Percentiles rank a stretch among this genome's conserved stretches.
Evolutionary conservation across 306 rosid species (phyloP).

Genomic region (Malus sieversii): DNA sequence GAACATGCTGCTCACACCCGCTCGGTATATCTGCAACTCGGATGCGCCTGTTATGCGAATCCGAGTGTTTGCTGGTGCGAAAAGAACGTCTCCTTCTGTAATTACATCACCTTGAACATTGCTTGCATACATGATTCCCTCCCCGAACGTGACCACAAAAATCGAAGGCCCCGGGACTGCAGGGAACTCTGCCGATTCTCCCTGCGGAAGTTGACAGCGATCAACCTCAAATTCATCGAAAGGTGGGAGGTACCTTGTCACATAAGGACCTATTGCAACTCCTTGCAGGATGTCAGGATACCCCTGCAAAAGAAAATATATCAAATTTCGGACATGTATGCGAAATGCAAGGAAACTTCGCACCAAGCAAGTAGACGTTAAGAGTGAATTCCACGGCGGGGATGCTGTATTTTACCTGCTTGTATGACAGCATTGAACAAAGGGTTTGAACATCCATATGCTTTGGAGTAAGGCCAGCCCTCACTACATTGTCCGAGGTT

Average conservation of each 20-base stretch:
- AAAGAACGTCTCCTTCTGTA: conserved; percentile 72
- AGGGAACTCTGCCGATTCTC: conserved; percentile 49
- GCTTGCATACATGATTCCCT: conserved; percentile 47
- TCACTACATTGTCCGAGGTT: conserved; percentile 91
- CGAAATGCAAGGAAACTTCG: not conserved
- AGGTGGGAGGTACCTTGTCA: conserved; percentile 65
- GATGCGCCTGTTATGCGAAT: conserved; percentile 46
- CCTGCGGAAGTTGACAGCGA: conserved; percentile 54
- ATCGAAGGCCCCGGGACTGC: conserved; percentile 76
- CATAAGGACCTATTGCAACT: conserved; percentile 42
- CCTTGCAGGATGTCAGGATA: conserved; percentile 73
- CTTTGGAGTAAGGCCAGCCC: conserved; percentile 97
- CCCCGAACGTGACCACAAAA: conserved; percentile 51
- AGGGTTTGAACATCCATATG: conserved; percentile 74
- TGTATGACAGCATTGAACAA: conserved; percentile 94
- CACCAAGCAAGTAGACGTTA: not conserved
- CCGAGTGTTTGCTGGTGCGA: conserved; percentile 68
- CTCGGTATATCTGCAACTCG: conserved; percentile 57
- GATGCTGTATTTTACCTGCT: conserved; percentile 41
- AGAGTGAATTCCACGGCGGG: not conserved
- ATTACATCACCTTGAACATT: conserved; percentile 28
- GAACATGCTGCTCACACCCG: conserved; percentile 68
- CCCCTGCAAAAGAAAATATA: conserved; percentile 41
- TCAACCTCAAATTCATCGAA: conserved; percentile 92
- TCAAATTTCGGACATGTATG: not conserved